Conservation (phyloP, 805 yeast species). For the Wickerhamomyces sydowiorum region DNA sequence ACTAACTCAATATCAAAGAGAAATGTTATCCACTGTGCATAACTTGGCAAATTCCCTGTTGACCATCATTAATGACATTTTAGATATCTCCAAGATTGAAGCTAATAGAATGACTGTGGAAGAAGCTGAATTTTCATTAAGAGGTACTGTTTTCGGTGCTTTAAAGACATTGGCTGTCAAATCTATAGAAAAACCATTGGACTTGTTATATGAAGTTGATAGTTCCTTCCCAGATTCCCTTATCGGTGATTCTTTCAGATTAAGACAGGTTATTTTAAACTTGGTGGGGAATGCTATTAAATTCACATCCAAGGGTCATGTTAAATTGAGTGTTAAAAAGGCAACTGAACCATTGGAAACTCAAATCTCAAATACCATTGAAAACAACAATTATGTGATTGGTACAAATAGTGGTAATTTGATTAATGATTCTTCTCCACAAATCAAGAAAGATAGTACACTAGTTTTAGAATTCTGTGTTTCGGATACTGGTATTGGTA, state of each 20-base stretch:
- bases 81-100: constrained; percentile 83
- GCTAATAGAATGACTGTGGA: constrained; percentile 88
- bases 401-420: constrained; percentile 74
- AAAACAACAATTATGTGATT: constrained; percentile 23
- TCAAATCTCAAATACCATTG: constrained; percentile 20
- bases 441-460: constrained; percentile 22
- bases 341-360: constrained; percentile 52
- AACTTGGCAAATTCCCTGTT: constrained; percentile 74
- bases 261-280: constrained; percentile 75
- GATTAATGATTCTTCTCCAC: constrained; percentile 23
- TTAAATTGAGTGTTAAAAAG: constrained; percentile 59
- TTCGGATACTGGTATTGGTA: constrained; percentile 88
- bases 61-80: constrained; percentile 78
- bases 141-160: constrained; percentile 84
- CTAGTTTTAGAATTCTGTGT: constrained; percentile 74
- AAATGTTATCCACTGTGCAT: constrained; percentile 80
- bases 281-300: constrained; percentile 82
- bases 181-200: constrained; percentile 76
- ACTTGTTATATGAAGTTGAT: constrained; percentile 71
- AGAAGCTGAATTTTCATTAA: constrained; percentile 70
- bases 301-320: constrained; percentile 73
- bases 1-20: constrained; percentile 80
- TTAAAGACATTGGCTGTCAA: constrained; percentile 78
- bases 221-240: constrained; percentile 77
- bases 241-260: constrained; percentile 78